A percentile compares a stretch with the other conserved stretches of the same genome.
phyloP scores from a whole-genome alignment of 306 rosid species.

The Trichosanthes truncata region DNA sequence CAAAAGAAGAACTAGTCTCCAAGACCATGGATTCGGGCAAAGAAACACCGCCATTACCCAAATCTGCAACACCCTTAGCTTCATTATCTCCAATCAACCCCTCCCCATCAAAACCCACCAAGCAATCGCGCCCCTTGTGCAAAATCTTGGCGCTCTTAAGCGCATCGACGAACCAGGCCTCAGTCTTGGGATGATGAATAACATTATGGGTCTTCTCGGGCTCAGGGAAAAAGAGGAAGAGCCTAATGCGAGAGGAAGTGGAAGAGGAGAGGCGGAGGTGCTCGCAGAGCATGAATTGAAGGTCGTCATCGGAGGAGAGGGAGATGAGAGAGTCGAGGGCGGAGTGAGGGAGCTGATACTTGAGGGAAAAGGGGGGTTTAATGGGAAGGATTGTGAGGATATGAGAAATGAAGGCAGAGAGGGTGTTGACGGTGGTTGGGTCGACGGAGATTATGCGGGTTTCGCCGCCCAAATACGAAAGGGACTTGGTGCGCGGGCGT shows the following conservation, averaged over 20 bases:
- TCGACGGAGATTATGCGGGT: slow-evolving; percentile 40
- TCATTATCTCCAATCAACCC: slow-evolving; percentile 3
- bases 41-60: slow-evolving; percentile 6
- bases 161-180: slow-evolving; percentile 54
- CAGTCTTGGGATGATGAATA: slow-evolving; percentile 40
- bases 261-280: slow-evolving; percentile 20
- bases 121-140: slow-evolving; percentile 30
- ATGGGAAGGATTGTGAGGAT: slow-evolving; percentile 31
- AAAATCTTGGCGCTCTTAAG: slow-evolving; percentile 33
- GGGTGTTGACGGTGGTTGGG: slow-evolving; percentile 17
- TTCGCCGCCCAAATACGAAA: slow-evolving; percentile 53
- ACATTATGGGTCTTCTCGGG: slow-evolving; percentile 9
- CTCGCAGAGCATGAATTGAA: slow-evolving; percentile 31
- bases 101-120: slow-evolving; percentile 18
- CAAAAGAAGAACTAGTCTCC: slow-evolving; percentile 48
- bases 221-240: slow-evolving; percentile 27
- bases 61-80: slow-evolving; percentile 2
- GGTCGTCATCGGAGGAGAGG: slow-evolving; percentile 31
- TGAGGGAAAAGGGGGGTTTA: slow-evolving; percentile 24
- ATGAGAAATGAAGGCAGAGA: slow-evolving; percentile 28
- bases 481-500: slow-evolving; percentile 28
- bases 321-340: slow-evolving; percentile 41
- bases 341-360: slow-evolving; percentile 48
- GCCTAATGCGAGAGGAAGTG: slow-evolving; percentile 30
- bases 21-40: slow-evolving; percentile 33